These are phyloP conservation scores for Colletotrichum chrysophilum DNA, from an alignment of 2,329 filamentous ascomycete genomes.

Conservation along the genomic window DNA sequence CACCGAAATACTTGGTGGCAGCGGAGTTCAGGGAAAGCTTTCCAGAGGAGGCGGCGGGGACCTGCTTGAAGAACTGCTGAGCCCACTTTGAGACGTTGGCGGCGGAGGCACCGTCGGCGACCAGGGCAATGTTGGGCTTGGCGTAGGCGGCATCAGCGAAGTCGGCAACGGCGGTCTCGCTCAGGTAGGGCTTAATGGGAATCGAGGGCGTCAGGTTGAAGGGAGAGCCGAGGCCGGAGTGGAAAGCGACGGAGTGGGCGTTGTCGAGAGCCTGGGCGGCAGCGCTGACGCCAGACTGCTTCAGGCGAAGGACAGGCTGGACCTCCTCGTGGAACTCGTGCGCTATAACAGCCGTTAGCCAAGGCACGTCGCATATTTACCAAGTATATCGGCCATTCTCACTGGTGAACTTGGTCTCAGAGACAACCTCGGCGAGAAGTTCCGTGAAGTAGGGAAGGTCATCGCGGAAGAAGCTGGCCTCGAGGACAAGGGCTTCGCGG, in stretches of 20 bases:
- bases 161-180: slow-evolving; percentile 73
- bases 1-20: slow-evolving; percentile 88
- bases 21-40: slow-evolving; percentile 62
- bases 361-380: neutral
- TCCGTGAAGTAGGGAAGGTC: slow-evolving; percentile 98
- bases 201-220: slow-evolving; percentile 75
- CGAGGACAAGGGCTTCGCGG: slow-evolving; percentile 89
- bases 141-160: slow-evolving; percentile 83
- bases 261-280: slow-evolving; percentile 79
- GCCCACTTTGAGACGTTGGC: slow-evolving; percentile 86
- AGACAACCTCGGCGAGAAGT: slow-evolving; percentile 89
- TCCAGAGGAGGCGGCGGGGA: slow-evolving; percentile 60
- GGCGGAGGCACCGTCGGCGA: slow-evolving; percentile 85
- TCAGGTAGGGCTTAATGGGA: slow-evolving; percentile 80
- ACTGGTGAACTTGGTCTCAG: slow-evolving; percentile 85
- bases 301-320: slow-evolving; percentile 74
- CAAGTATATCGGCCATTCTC: slow-evolving; percentile 39
- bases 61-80: slow-evolving; percentile 84
- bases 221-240: slow-evolving; percentile 85
- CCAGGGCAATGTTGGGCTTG: slow-evolving; percentile 89
- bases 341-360: slow-evolving; percentile 54
- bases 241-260: slow-evolving; percentile 87
- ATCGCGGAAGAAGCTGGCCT: slow-evolving; percentile 93
- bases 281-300: slow-evolving; percentile 73
- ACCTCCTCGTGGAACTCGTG: slow-evolving; percentile 93